phyloP scores from a whole-genome alignment of 441 rosid genomes.

The Pelargonium myrrhifolium region DNA sequence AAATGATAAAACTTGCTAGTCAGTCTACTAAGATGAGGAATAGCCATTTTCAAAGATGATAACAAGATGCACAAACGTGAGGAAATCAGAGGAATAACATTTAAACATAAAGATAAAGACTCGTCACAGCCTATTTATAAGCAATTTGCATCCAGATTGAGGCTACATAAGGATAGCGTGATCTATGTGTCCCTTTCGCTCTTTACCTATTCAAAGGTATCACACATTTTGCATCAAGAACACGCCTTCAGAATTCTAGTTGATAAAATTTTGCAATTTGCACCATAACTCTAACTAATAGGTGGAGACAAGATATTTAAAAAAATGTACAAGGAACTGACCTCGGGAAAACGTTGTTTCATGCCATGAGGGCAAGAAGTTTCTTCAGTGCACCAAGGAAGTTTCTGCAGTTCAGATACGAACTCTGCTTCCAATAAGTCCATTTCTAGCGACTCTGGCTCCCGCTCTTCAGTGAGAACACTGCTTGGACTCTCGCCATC shows the following conservation, averaged over 20 bases:
- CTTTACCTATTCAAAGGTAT: no score
- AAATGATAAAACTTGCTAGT: background rate
- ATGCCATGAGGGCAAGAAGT: slow-evolving; percentile 16
- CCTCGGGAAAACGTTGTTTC: slow-evolving; percentile 28
- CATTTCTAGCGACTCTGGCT: slow-evolving; percentile 48
- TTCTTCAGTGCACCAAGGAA: slow-evolving; percentile 32
- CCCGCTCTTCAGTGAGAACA: slow-evolving; percentile 76
- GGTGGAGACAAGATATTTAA: no score
- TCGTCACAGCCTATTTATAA: no score
- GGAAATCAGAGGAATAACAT: no score
- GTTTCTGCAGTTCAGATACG: slow-evolving; percentile 69
- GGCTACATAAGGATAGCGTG: no score
- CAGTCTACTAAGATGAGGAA: background rate
- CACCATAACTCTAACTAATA: no score
- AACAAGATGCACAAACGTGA: background rate
- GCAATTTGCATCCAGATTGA: no score
- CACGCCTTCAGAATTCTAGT: no score
- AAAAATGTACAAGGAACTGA: slow-evolving; percentile 14
- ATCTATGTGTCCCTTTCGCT: no score
- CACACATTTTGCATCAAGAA: no score
- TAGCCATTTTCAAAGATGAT: background rate
- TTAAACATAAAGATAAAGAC: no score
- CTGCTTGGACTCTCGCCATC: slow-evolving; percentile 60
- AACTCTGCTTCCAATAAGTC: slow-evolving; percentile 76
- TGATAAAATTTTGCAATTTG: no score